Evolutionary conservation across 768 basidiomycete genomes (phyloP).

Genomic region (Mycena olivaceomarginata): DNA sequence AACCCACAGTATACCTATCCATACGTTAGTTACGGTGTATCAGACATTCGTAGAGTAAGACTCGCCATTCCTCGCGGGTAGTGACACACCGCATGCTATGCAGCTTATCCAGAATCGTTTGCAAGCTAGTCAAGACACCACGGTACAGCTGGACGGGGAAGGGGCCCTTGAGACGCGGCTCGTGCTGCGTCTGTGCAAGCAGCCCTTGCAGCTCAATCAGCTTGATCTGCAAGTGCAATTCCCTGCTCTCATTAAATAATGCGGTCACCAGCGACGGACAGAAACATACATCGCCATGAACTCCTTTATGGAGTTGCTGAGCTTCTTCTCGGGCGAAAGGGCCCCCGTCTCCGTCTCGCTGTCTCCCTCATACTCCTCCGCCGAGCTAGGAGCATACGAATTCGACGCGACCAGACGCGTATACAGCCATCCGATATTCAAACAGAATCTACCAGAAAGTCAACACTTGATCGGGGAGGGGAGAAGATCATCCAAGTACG

Average conservation of each 20-base stretch:
- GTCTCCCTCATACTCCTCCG: constrained; percentile 54
- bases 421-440: constrained; percentile 97
- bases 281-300: constrained; percentile 93
- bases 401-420: constrained; percentile 93
- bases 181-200: constrained; percentile 93
- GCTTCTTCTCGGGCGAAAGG: constrained; percentile 58
- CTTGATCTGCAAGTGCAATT: constrained; percentile 94
- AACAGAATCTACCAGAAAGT: constrained; percentile 79
- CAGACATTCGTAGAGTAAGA: constrained; percentile 36
- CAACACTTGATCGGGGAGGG: neutral
- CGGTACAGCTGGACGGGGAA: constrained; percentile 94
- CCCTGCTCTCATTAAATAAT: constrained; percentile 71
- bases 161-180: constrained; percentile 96
- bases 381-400: constrained; percentile 77
- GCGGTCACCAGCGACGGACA: neutral
- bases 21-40: constrained; percentile 30
- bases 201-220: constrained; percentile 90
- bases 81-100: constrained; percentile 99
- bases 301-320: constrained; percentile 82
- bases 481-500: constrained; percentile 32
- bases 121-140: constrained; percentile 86
- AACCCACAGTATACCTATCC: constrained; percentile 82
- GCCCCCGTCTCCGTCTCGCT: constrained; percentile 50
- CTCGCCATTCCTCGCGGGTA: constrained; percentile 94
- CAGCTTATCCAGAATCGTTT: constrained; percentile 90